Evolutionary conservation across 1,139 yeast species (phyloP).

Genomic region (Trichomonascaceae sp.): DNA sequence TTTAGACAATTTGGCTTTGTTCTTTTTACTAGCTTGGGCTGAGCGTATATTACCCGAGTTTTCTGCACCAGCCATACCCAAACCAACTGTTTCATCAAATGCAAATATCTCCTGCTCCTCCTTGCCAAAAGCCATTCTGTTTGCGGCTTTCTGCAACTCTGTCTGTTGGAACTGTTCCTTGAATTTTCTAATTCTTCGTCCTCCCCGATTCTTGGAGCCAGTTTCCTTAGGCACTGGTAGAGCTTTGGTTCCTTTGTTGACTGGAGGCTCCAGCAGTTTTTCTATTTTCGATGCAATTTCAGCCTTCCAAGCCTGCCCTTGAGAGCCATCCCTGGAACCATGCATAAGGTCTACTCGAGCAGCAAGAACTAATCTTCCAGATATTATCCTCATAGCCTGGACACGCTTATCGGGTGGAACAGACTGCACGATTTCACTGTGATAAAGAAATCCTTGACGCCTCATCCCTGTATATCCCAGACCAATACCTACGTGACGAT

Average conservation of each 20-base stretch:
- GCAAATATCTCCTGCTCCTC: slow-evolving; percentile 50
- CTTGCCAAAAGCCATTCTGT: slow-evolving; percentile 76
- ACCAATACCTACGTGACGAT: slow-evolving; percentile 44
- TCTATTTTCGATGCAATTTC: slow-evolving; percentile 63
- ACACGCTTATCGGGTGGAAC: slow-evolving; percentile 54
- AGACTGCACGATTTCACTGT: slow-evolving; percentile 32
- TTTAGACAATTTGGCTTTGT: slow-evolving; percentile 32
- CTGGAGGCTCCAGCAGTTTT: slow-evolving; percentile 75
- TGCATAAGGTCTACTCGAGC: slow-evolving; percentile 68
- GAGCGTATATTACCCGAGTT: slow-evolving; percentile 33
- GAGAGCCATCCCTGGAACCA: slow-evolving; percentile 42
- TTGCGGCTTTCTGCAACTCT: slow-evolving; percentile 76
- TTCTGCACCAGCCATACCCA: slow-evolving; percentile 58
- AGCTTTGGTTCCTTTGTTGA: slow-evolving; percentile 60
- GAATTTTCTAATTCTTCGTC: slow-evolving; percentile 68
- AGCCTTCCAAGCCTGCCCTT: slow-evolving; percentile 52
- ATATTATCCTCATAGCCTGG: slow-evolving; percentile 70
- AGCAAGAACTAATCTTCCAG: slow-evolving; percentile 77
- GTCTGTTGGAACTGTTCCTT: slow-evolving; percentile 78
- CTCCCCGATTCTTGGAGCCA: slow-evolving; percentile 81
- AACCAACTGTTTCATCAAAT: slow-evolving; percentile 70
- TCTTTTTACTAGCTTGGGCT: slow-evolving; percentile 31
- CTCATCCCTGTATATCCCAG: slow-evolving; percentile 43
- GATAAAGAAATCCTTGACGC: slow-evolving; percentile 53
- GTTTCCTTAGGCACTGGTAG: slow-evolving; percentile 77